Conservation (phyloP, 495 filamentous ascomycete genomes). For the Platismatia glauca region DNA sequence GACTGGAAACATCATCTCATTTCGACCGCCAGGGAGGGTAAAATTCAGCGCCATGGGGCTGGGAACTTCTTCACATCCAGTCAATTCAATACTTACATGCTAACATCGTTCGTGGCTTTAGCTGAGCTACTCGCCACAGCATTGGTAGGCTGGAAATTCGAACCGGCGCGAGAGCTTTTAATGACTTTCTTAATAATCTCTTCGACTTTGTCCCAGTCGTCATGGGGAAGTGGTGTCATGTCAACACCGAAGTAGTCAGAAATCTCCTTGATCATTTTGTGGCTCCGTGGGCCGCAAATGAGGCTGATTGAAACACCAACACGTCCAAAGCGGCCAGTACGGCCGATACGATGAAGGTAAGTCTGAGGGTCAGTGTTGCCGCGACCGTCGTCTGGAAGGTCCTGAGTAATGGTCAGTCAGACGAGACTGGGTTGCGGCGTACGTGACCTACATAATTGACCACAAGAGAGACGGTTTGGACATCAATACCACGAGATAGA, state of each 20-base stretch:
- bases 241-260: conserved; percentile 55
- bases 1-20: background rate
- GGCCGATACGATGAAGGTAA: conserved; percentile 96
- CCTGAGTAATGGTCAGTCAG: conserved; percentile 30
- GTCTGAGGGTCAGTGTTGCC: conserved; percentile 71
- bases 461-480: conserved; percentile 92
- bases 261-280: conserved; percentile 65
- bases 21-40: background rate
- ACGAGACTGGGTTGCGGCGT: background rate
- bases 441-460: conserved; percentile 68
- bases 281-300: conserved; percentile 70
- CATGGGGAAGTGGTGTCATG: conserved; percentile 50
- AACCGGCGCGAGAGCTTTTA: conserved; percentile 65
- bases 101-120: conserved; percentile 1
- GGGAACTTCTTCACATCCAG: background rate
- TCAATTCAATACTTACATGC: conserved; percentile 18
- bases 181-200: conserved; percentile 69
- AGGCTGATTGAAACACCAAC: conserved; percentile 94
- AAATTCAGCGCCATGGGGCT: background rate
- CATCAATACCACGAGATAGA: conserved; percentile 91
- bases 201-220: conserved; percentile 86
- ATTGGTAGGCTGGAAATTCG: conserved; percentile 35
- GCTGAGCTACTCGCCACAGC: background rate
- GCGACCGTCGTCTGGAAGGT: conserved; percentile 43
- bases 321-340: conserved; percentile 93